phyloP scores from a whole-genome alignment of 2,329 filamentous ascomycete species.

The Colletotrichum tropicicola region DNA sequence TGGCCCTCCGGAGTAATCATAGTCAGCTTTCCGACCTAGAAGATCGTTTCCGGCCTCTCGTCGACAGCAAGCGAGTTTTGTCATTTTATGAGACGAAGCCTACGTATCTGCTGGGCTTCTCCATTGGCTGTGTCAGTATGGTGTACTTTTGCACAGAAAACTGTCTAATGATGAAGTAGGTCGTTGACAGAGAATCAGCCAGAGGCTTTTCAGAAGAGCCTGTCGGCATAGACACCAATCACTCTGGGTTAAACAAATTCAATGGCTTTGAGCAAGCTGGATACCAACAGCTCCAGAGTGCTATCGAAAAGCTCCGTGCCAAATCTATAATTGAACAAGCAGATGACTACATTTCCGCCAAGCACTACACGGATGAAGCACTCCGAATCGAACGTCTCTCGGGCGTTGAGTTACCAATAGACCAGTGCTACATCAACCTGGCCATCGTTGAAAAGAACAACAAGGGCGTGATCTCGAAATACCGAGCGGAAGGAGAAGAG shows the following conservation, averaged over 20 bases:
- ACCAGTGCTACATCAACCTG: constrained; percentile 51
- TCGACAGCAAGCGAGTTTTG: background rate
- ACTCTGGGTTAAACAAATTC: constrained; percentile 38
- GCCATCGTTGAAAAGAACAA: constrained; percentile 41
- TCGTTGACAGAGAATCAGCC: background rate
- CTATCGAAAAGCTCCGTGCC: constrained; percentile 31
- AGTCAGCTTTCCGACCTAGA: background rate
- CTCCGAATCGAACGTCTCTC: constrained; percentile 46
- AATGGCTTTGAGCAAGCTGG: constrained; percentile 20
- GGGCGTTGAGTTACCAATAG: constrained; percentile 41
- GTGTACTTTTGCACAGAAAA: background rate
- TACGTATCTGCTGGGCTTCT: background rate
- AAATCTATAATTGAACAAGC: constrained; percentile 13
- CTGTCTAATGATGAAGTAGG: background rate
- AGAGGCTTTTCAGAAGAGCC: background rate
- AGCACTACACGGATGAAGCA: constrained; percentile 33
- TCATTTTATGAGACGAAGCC: background rate
- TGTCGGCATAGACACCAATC: background rate
- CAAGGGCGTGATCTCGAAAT: background rate
- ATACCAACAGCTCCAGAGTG: constrained; percentile 29
- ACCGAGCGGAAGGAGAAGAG: background rate
- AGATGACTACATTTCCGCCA: constrained; percentile 34
- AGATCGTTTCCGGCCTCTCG: background rate
- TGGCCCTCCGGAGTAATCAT: background rate
- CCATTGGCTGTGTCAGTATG: background rate